phyloP scores from a whole-genome alignment of 208 protist genomes.

The Zelonia costaricensis region DNA sequence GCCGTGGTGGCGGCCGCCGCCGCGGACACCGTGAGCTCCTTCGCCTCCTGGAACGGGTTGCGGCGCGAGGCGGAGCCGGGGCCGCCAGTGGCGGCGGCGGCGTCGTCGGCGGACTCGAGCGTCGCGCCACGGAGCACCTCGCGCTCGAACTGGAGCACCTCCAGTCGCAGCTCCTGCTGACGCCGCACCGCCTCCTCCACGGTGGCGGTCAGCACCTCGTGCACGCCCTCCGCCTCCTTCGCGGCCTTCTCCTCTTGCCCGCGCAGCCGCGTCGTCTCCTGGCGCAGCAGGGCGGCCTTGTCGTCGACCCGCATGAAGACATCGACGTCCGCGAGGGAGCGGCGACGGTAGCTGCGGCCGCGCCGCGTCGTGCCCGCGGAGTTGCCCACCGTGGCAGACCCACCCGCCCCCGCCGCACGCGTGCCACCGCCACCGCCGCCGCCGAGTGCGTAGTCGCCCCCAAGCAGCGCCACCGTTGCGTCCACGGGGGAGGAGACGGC shows the following conservation, averaged over 20 bases:
- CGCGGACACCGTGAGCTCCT: slow-evolving; percentile 5
- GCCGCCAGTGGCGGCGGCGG: not conserved
- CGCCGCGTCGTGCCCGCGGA: slow-evolving; percentile 21
- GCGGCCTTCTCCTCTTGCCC: slow-evolving; percentile 46
- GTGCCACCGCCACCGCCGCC: not conserved
- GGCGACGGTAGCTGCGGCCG: slow-evolving; percentile 57
- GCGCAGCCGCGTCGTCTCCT: slow-evolving; percentile 54
- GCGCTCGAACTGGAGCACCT: slow-evolving; percentile 71
- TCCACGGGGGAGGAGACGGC: not conserved
- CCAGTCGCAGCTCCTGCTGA: slow-evolving; percentile 75
- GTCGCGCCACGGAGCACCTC: slow-evolving; percentile 43
- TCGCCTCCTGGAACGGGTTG: slow-evolving; percentile 3
- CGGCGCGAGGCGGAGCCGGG: not conserved
- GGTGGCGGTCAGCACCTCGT: slow-evolving; percentile 63
- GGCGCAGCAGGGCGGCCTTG: slow-evolving; percentile 61
- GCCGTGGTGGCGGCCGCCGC: slow-evolving; percentile 37
- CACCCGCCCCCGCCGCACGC: not conserved
- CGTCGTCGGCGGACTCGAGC: slow-evolving; percentile 16
- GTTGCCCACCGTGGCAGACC: not conserved
- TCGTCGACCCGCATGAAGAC: slow-evolving; percentile 73
- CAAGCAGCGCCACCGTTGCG: not conserved
- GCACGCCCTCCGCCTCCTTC: slow-evolving; percentile 53
- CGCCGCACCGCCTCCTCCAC: slow-evolving; percentile 76
- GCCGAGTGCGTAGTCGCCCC: slow-evolving; percentile 1
- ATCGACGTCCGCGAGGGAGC: slow-evolving; percentile 34